Evolutionary conservation across 305 asterid genomes (phyloP).

Genomic region (Salvia sclarea): DNA sequence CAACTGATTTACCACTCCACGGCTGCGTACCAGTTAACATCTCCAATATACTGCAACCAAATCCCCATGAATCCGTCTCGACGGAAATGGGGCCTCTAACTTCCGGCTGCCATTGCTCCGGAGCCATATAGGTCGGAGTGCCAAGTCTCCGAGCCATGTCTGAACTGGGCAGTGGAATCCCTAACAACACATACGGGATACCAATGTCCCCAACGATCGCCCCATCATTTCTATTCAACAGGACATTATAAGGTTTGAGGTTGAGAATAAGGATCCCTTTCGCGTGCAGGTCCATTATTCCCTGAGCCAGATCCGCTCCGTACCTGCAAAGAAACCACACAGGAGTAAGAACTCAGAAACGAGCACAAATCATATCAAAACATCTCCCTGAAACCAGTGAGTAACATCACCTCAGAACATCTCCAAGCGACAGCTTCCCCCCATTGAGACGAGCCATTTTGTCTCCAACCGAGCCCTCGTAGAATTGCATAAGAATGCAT

Average conservation of each 20-base stretch:
- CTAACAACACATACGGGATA: conserved; percentile 61
- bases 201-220: conserved; percentile 80
- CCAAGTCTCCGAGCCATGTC: conserved; percentile 74
- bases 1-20: conserved; percentile 79
- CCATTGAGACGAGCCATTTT: conserved; percentile 67
- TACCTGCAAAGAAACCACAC: conserved; percentile 49
- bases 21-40: conserved; percentile 88
- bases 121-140: conserved; percentile 93
- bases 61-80: conserved; percentile 97
- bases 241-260: conserved; percentile 83
- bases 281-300: conserved; percentile 80
- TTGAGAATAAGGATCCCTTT: conserved; percentile 75
- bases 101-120: conserved; percentile 96
- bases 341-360: conserved; percentile 3
- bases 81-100: conserved; percentile 81
- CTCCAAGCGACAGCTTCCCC: conserved; percentile 66
- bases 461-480: conserved; percentile 84
- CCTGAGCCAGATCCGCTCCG: conserved; percentile 85
- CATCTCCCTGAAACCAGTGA: conserved; percentile 10
- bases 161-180: conserved; percentile 56
- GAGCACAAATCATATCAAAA: background rate
- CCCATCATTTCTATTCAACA: conserved; percentile 58
- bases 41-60: conserved; percentile 88
- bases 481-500: conserved; percentile 84
- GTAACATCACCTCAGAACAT: conserved; percentile 73